Conservation (phyloP, 176 grass and related monocot species). For the Eleusine coracana region DNA sequence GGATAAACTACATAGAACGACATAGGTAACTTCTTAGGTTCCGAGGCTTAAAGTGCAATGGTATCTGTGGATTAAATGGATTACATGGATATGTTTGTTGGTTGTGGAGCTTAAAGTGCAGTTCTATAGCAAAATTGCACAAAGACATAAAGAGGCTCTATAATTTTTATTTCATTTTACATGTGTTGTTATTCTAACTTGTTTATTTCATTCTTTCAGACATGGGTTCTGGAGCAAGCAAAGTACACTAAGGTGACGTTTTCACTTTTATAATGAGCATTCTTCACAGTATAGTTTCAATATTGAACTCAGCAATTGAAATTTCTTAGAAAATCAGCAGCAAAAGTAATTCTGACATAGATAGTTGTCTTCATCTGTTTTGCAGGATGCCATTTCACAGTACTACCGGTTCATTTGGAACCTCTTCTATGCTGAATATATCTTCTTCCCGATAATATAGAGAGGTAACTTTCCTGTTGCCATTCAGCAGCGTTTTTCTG, state of each 20-base stretch:
- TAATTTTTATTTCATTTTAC: not conserved
- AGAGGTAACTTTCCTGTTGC: slow-evolving; percentile 44
- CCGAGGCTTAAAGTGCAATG: not conserved
- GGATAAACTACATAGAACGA: not conserved
- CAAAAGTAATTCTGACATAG: slow-evolving; percentile 16
- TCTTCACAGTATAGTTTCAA: not conserved
- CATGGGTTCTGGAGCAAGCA: slow-evolving; percentile 84
- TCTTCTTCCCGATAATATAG: slow-evolving; percentile 86
- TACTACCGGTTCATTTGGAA: slow-evolving; percentile 97
- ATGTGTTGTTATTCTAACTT: slow-evolving; percentile 35
- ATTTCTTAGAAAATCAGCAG: not conserved
- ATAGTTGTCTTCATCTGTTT: slow-evolving; percentile 3
- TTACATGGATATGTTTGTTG: not conserved
- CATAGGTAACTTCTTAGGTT: not conserved
- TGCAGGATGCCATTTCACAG: slow-evolving; percentile 84
- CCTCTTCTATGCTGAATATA: slow-evolving; percentile 91
- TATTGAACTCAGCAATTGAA: not conserved
- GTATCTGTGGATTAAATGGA: not conserved
- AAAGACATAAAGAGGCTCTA: not conserved
- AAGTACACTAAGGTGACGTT: slow-evolving; percentile 80
- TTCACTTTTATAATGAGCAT: not conserved
- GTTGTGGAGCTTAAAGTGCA: not conserved
- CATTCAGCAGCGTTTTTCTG: not conserved
- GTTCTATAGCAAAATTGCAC: not conserved
- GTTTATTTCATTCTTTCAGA: slow-evolving; percentile 56